These are phyloP conservation scores for Penstemon eatonii DNA, from an alignment of 257 asterid genomes.

Conservation along the genomic window DNA sequence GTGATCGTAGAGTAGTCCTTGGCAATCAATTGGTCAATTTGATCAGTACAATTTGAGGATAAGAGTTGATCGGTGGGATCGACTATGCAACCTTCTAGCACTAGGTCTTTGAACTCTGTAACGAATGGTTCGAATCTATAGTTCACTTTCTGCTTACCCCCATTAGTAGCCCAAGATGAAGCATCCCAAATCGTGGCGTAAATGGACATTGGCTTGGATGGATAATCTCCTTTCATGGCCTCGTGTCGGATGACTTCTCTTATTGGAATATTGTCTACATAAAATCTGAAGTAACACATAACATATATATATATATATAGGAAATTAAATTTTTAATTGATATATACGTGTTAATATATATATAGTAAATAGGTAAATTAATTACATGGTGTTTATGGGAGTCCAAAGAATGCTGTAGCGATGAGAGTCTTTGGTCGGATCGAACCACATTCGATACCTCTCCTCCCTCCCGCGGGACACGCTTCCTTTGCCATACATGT, in stretches of 20 bases:
- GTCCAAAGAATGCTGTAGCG: slow-evolving; percentile 90
- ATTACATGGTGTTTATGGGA: slow-evolving; percentile 48
- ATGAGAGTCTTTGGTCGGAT: slow-evolving; percentile 72
- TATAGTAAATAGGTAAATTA: too few species aligned
- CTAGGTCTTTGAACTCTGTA: slow-evolving; percentile 65
- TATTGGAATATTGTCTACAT: slow-evolving; percentile 78
- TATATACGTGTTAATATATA: too few species aligned
- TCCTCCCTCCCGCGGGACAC: slow-evolving; percentile 91
- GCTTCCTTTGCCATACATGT: slow-evolving; percentile 91
- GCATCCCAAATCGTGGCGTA: slow-evolving; percentile 98
- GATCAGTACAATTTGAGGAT: slow-evolving; percentile 69
- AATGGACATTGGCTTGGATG: slow-evolving; percentile 88
- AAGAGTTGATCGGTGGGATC: slow-evolving; percentile 71
- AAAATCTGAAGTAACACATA: slow-evolving; percentile 48
- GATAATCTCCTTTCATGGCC: slow-evolving; percentile 74
- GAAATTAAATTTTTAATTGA: too few species aligned
- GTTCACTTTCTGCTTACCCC: slow-evolving; percentile 78
- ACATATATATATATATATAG: too few species aligned
- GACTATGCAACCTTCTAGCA: slow-evolving; percentile 73
- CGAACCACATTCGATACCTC: slow-evolving; percentile 88
- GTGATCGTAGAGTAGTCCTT: slow-evolving; percentile 45
- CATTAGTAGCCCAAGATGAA: slow-evolving; percentile 89
- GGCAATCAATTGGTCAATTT: slow-evolving; percentile 29
- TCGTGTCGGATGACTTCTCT: slow-evolving; percentile 50
- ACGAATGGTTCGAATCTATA: slow-evolving; percentile 68